Conservation (phyloP, 306 rosid genomes). For the Senna tora region DNA sequence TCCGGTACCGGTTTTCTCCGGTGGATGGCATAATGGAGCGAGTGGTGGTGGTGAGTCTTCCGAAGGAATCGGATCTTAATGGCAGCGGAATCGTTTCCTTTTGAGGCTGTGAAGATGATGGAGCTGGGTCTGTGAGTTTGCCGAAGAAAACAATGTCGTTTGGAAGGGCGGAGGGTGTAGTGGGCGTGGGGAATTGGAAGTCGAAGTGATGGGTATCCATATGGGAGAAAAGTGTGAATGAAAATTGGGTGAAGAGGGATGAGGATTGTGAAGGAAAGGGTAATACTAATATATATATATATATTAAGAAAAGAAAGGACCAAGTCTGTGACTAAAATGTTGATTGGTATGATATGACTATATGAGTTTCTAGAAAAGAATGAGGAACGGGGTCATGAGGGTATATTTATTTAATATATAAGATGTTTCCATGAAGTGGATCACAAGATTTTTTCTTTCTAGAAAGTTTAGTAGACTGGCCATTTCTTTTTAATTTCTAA, state of each 20-base stretch:
- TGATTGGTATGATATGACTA: no score
- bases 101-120: no score
- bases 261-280: not conserved
- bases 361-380: no score
- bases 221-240: not conserved
- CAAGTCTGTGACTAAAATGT: not conserved
- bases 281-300: not conserved
- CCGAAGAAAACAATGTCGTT: slow-evolving; percentile 48
- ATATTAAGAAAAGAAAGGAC: not conserved
- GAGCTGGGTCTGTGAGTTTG: slow-evolving; percentile 31
- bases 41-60: not conserved
- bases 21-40: not conserved
- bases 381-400: not conserved
- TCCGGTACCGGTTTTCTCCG: slow-evolving; percentile 15
- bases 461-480: not conserved
- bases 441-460: not conserved
- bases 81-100: slow-evolving; percentile 13
- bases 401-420: not conserved
- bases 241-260: not conserved
- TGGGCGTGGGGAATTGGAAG: slow-evolving; percentile 39
- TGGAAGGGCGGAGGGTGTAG: not conserved
- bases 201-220: slow-evolving; percentile 3
- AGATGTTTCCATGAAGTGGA: not conserved
- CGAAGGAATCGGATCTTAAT: not conserved
- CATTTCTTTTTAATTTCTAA: no score